These are phyloP conservation scores for Torulaspora maleeae DNA, from an alignment of 805 yeast species.

Conservation along the genomic window DNA sequence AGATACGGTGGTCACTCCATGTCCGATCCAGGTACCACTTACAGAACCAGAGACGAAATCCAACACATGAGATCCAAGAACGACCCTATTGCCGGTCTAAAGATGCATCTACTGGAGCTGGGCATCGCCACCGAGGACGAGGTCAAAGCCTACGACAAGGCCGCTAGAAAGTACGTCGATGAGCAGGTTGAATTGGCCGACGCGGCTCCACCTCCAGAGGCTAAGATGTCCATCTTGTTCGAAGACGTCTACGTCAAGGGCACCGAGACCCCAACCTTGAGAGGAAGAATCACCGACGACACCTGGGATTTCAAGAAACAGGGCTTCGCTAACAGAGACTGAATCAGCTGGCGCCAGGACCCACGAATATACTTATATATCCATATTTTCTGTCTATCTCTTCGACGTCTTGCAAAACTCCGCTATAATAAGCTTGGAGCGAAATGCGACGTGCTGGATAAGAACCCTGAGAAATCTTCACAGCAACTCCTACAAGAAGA, in stretches of 20 bases:
- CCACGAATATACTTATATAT: background rate
- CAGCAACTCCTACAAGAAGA: background rate
- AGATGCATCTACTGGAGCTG: constrained; percentile 76
- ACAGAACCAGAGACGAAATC: constrained; percentile 99
- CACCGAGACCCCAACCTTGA: constrained; percentile 81
- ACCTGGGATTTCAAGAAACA: constrained; percentile 71
- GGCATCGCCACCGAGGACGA: constrained; percentile 90
- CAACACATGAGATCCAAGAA: constrained; percentile 98
- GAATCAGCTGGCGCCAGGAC: constrained; percentile 1
- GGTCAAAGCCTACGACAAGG: constrained; percentile 90
- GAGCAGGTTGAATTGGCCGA: constrained; percentile 93
- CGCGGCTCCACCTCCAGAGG: constrained; percentile 91
- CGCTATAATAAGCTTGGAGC: background rate
- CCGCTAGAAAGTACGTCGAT: constrained; percentile 91
- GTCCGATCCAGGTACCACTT: constrained; percentile 99
- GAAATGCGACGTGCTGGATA: background rate
- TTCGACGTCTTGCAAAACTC: background rate
- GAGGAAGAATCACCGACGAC: constrained; percentile 97
- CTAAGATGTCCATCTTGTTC: constrained; percentile 87
- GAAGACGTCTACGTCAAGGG: constrained; percentile 97
- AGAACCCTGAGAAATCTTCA: background rate
- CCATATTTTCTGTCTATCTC: background rate
- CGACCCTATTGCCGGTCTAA: constrained; percentile 96
- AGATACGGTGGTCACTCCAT: constrained; percentile 99
- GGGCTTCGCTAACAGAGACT: constrained; percentile 39